These are phyloP conservation scores for Mycena rosella DNA, from an alignment of 768 basidiomycete species.

Conservation along the genomic window DNA sequence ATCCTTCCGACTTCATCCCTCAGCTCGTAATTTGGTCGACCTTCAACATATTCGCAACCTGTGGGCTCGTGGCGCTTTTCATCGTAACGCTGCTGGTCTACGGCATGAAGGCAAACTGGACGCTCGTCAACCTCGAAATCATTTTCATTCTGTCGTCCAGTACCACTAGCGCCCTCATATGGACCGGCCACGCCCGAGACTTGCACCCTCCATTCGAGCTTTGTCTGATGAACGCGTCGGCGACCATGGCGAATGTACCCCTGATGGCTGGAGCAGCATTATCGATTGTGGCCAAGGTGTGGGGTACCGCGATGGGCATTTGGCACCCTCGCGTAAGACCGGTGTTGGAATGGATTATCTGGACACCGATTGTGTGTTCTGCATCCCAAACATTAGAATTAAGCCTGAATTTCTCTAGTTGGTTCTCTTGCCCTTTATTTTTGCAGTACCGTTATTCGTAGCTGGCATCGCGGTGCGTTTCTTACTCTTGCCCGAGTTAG, in stretches of 20 bases:
- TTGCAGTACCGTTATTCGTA: slow-evolving; percentile 19
- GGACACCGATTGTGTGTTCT: slow-evolving; percentile 27
- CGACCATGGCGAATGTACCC: slow-evolving; percentile 21
- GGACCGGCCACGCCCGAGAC: slow-evolving; percentile 31
- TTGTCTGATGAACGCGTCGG: slow-evolving; percentile 26
- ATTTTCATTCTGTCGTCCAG: slow-evolving; percentile 24
- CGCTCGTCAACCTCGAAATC: slow-evolving; percentile 28
- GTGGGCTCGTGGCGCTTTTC: slow-evolving; percentile 11
- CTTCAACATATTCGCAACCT: slow-evolving; percentile 25
- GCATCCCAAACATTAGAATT: neutral
- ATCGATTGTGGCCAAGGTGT: slow-evolving; percentile 16
- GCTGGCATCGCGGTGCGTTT: slow-evolving; percentile 19
- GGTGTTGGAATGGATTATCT: slow-evolving; percentile 14
- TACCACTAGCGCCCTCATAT: slow-evolving; percentile 19
- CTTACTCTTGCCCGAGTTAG: neutral
- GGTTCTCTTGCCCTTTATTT: slow-evolving; percentile 12
- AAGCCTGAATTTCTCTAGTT: neutral
- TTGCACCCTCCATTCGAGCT: slow-evolving; percentile 20
- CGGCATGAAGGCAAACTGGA: neutral
- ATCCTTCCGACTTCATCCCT: slow-evolving; percentile 22
- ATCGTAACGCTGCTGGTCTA: slow-evolving; percentile 15
- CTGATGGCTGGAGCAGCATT: slow-evolving; percentile 26
- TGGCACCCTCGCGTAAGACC: slow-evolving; percentile 6
- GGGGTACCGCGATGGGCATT: slow-evolving; percentile 21
- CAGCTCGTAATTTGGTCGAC: slow-evolving; percentile 24